These are phyloP conservation scores for Cyberlindnera xylosilytica DNA, from an alignment of 805 yeast species.

Conservation along the genomic window DNA sequence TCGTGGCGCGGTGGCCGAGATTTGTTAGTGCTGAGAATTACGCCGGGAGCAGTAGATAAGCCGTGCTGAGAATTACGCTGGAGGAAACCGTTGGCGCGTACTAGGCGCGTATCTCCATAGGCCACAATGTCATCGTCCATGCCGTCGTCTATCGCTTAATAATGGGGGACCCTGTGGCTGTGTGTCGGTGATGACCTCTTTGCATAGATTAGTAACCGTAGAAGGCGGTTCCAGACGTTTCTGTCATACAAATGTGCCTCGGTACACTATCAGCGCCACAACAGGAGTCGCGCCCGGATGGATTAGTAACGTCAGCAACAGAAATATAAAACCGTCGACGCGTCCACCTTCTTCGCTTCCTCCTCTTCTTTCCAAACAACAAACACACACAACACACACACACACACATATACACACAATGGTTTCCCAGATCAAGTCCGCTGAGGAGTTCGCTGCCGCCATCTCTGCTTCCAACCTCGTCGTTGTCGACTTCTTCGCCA, in stretches of 20 bases:
- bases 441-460: slow-evolving; percentile 65
- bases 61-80: slow-evolving; percentile 5
- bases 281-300: background rate
- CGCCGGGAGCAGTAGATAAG: background rate
- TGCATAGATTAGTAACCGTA: no score
- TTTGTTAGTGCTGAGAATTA: slow-evolving; percentile 7
- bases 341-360: background rate
- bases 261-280: background rate
- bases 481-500: slow-evolving; percentile 93
- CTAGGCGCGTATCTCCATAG: no score
- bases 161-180: no score
- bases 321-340: background rate
- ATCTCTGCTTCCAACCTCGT: slow-evolving; percentile 66
- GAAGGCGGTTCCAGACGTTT: no score
- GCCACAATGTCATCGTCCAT: no score
- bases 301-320: background rate
- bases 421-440: slow-evolving; percentile 50
- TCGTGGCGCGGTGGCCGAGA: no score
- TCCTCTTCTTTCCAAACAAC: background rate
- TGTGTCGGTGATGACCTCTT: no score
- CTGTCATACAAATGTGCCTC: background rate
- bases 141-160: no score
- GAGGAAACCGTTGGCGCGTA: background rate
- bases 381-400: background rate
- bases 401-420: slow-evolving; percentile 31